Conservation (phyloP, 2,329 filamentous ascomycete genomes). For the Hymenoscyphus linearis region DNA sequence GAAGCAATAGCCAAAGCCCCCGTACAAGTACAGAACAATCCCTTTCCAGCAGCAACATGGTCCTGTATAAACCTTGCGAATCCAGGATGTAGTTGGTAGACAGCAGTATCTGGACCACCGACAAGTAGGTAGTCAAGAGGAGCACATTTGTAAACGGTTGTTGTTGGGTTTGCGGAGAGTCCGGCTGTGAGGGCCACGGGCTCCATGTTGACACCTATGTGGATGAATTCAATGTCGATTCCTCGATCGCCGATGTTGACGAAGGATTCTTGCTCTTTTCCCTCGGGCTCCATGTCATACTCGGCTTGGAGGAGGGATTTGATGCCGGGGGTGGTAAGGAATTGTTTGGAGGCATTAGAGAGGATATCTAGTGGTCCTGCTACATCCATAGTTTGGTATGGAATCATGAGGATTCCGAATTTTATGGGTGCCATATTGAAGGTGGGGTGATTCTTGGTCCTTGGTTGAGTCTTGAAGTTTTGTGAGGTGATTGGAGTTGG, state of each 20-base stretch:
- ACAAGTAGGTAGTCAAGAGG: constrained; percentile 36
- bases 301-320: background rate
- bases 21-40: constrained; percentile 36
- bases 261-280: background rate
- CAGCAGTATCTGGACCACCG: constrained; percentile 30
- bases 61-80: constrained; percentile 32
- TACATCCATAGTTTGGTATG: constrained; percentile 26
- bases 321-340: background rate
- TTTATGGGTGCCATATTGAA: constrained; percentile 24
- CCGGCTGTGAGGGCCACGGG: constrained; percentile 16
- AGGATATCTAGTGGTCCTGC: constrained; percentile 27
- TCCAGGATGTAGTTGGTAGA: constrained; percentile 29
- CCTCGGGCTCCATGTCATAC: constrained; percentile 1
- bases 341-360: constrained; percentile 12
- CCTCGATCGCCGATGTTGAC: constrained; percentile 10
- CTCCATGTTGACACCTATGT: constrained; percentile 23
- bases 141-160: constrained; percentile 33
- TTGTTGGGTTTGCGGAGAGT: constrained; percentile 17
- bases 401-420: constrained; percentile 26
- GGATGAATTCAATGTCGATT: constrained; percentile 24
- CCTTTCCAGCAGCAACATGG: constrained; percentile 35
- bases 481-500: no score
- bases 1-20: constrained; percentile 32
- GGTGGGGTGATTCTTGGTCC: background rate
- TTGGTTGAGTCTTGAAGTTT: no score